phyloP scores from a whole-genome alignment of 768 basidiomycete genomes.

The Termitomyces sp. region DNA sequence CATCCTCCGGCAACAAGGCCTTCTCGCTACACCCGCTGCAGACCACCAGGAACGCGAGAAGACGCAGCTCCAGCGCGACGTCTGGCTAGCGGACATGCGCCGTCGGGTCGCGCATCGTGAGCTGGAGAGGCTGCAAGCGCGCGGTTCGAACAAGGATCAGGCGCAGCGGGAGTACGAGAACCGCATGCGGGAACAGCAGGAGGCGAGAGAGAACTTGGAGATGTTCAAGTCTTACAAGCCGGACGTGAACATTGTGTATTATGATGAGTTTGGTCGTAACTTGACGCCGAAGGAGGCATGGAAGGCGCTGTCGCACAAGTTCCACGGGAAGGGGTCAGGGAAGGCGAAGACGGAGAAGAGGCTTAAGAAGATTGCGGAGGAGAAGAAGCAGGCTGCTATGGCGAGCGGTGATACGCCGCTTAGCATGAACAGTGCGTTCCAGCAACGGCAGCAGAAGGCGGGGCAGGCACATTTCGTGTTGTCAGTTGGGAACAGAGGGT shows the following conservation, averaged over 20 bases:
- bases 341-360: slow-evolving; percentile 97
- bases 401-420: slow-evolving; percentile 92
- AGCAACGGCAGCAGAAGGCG: slow-evolving; percentile 87
- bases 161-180: slow-evolving; percentile 95
- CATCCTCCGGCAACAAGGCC: slow-evolving; percentile 89
- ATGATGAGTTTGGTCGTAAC: slow-evolving; percentile 90
- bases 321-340: slow-evolving; percentile 97
- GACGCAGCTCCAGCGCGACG: slow-evolving; percentile 78
- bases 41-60: slow-evolving; percentile 76
- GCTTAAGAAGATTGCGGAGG: slow-evolving; percentile 95
- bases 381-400: slow-evolving; percentile 93
- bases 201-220: slow-evolving; percentile 77
- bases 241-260: slow-evolving; percentile 93
- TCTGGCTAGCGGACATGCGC: slow-evolving; percentile 89
- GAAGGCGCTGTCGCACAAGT: slow-evolving; percentile 96
- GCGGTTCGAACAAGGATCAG: slow-evolving; percentile 87
- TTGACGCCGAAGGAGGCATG: slow-evolving; percentile 95
- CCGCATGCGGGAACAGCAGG: slow-evolving; percentile 85
- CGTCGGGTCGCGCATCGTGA: slow-evolving; percentile 75
- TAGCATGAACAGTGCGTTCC: slow-evolving; percentile 94
- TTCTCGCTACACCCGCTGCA: slow-evolving; percentile 59
- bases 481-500: slow-evolving; percentile 92
- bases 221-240: slow-evolving; percentile 94
- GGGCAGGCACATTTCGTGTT: slow-evolving; percentile 97
- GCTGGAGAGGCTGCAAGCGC: slow-evolving; percentile 67